Percentiles rank a stretch among this genome's conserved stretches.
Conservation (phyloP, 2,329 filamentous ascomycete genomes). For the Acephala macrosclerotiorum region DNA sequence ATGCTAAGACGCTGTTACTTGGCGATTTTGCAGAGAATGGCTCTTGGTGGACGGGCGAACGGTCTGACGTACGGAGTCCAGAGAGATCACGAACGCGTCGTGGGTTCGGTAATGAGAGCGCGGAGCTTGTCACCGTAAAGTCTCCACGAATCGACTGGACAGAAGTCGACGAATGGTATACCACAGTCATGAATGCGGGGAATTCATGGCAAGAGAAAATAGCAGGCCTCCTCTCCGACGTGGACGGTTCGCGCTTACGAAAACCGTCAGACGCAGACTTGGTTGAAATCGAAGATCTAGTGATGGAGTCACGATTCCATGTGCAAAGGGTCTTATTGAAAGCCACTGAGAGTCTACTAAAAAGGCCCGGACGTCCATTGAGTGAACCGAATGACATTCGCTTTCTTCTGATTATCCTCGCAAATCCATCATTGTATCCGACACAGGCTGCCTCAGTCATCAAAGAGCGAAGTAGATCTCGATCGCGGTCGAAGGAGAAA, state of each 20-base stretch:
- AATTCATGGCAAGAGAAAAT: slow-evolving; percentile 69
- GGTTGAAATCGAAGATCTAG: slow-evolving; percentile 56
- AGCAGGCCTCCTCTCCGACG: slow-evolving; percentile 54
- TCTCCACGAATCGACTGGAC: slow-evolving; percentile 80
- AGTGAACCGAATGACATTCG: slow-evolving; percentile 73
- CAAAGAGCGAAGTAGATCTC: slow-evolving; percentile 29
- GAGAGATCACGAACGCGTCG: slow-evolving; percentile 45
- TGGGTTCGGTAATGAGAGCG: slow-evolving; percentile 31
- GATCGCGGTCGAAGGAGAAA: slow-evolving; percentile 38
- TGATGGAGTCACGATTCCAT: slow-evolving; percentile 71
- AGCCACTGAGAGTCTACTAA: slow-evolving; percentile 79
- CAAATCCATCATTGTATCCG: slow-evolving; percentile 77
- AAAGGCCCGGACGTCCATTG: slow-evolving; percentile 76
- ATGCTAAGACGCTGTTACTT: slow-evolving; percentile 76
- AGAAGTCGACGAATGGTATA: slow-evolving; percentile 77
- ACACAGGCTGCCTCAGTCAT: slow-evolving; percentile 33
- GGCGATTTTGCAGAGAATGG: slow-evolving; percentile 84
- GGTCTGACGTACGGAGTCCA: slow-evolving; percentile 48
- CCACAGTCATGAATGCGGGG: slow-evolving; percentile 71
- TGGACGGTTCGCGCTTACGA: slow-evolving; percentile 30
- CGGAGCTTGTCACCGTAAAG: slow-evolving; percentile 58
- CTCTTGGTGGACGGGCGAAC: slow-evolving; percentile 78
- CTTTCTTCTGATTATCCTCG: slow-evolving; percentile 79
- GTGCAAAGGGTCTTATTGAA: slow-evolving; percentile 76
- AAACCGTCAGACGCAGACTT: slow-evolving; percentile 37